Conservation (phyloP, 78 protist species). For the Diacronema lutheri region DNA sequence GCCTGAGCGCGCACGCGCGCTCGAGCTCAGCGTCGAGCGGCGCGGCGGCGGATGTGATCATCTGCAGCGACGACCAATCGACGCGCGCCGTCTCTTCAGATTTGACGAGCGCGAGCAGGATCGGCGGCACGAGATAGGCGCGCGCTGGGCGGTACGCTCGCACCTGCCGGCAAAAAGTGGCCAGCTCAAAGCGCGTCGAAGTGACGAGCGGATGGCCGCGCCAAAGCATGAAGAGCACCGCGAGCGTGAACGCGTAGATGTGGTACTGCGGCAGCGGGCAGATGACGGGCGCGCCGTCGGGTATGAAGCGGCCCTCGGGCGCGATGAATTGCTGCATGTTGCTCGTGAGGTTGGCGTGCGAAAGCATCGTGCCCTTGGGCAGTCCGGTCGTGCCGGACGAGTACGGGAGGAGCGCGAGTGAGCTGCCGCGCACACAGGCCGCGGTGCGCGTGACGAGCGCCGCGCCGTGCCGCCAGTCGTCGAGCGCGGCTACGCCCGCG, state of each 20-base stretch:
- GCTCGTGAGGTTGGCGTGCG: conserved; percentile 68
- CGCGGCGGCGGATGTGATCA: conserved; percentile 77
- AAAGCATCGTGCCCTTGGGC: conserved; percentile 80
- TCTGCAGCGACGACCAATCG: conserved; percentile 50
- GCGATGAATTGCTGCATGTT: conserved; percentile 35
- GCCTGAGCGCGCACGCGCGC: not conserved
- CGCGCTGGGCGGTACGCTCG: conserved; percentile 13
- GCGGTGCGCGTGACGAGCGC: not conserved
- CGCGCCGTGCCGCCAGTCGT: not conserved
- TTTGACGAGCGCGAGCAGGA: conserved; percentile 74
- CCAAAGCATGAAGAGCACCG: not conserved
- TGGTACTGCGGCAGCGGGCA: not conserved
- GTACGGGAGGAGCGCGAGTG: conserved; percentile 34
- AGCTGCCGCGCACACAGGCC: too few species aligned
- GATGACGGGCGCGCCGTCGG: not conserved
- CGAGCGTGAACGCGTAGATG: not conserved
- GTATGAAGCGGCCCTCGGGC: not conserved
- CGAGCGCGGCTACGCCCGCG: not conserved
- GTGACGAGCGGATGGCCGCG: not conserved
- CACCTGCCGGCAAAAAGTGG: conserved; percentile 41
- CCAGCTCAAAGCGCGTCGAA: conserved; percentile 67
- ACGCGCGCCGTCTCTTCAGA: conserved; percentile 66
- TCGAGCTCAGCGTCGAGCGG: conserved; percentile 59
- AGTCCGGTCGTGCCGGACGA: conserved; percentile 81
- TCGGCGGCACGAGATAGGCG: conserved; percentile 74